phyloP scores from a whole-genome alignment of 202 grass and related monocot species.

The Carex arenaria region DNA sequence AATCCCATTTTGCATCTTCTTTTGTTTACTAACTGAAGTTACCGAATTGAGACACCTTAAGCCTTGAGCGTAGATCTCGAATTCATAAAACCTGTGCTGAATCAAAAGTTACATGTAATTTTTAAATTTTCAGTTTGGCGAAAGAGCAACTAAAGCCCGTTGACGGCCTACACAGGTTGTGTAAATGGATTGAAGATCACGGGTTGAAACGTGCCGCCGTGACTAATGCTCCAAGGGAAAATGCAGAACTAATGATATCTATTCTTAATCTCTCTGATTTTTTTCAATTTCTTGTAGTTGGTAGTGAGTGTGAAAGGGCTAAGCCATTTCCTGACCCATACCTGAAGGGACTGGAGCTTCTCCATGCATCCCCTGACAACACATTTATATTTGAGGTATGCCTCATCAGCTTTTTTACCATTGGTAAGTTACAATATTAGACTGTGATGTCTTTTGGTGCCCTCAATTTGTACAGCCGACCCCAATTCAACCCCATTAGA shows the following conservation, averaged over 20 bases:
- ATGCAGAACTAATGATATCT: slow-evolving; percentile 71
- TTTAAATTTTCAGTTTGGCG: slow-evolving; percentile 36
- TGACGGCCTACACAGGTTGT: slow-evolving; percentile 50
- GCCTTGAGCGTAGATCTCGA: background rate
- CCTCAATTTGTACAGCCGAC: background rate
- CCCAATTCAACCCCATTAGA: background rate
- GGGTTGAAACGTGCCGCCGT: slow-evolving; percentile 65
- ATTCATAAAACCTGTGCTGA: background rate
- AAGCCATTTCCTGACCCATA: slow-evolving; percentile 84
- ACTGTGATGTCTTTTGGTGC: background rate
- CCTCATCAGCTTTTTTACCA: background rate
- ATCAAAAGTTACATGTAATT: background rate
- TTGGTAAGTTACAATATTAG: background rate
- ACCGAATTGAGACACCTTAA: background rate
- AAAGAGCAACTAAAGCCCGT: slow-evolving; percentile 42
- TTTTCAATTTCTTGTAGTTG: slow-evolving; percentile 63
- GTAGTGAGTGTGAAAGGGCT: slow-evolving; percentile 57
- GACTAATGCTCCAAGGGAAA: slow-evolving; percentile 62
- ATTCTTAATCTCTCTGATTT: slow-evolving; percentile 58
- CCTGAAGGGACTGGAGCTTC: slow-evolving; percentile 58
- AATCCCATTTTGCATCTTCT: background rate
- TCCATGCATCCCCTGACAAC: slow-evolving; percentile 48
- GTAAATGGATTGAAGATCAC: slow-evolving; percentile 44
- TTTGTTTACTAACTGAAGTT: background rate
- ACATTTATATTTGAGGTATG: slow-evolving; percentile 76